Evolutionary conservation across 148 eudicot species (phyloP), one percentile per base, ranked within the genome.

Genomic region (Tetragonia tetragonoides): DNA sequence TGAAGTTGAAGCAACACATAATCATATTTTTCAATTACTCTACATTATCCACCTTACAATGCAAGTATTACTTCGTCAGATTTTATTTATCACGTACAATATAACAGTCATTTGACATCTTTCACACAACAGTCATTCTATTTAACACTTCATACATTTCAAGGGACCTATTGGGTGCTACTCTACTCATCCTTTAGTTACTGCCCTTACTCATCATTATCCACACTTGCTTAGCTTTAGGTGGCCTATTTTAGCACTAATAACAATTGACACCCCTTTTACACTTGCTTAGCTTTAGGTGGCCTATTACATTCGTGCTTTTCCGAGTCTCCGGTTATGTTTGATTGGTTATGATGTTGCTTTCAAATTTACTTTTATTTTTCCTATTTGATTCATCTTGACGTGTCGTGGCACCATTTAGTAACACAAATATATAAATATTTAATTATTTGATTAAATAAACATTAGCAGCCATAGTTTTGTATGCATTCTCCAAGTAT

Each of bases 391-490:
- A 17, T 11, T 47, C 15, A 49, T 70, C 66, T 73, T 51, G 70
- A 82, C 72, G 84, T 73, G 84, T 73, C 80, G 84, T 46, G 42
- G 62, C 68, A 68, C 62, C 34, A 60, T 60, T 56, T 37, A 49
- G 47, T 38, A 56, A 75, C 24, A 24, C 51, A 21, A 17, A 0
- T 2, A 54, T 11, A 2, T 54, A 28, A 28, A 28, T 54, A 14
- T 11, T 10, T 54, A 41, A 15, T 6, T 51, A 67, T 53, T 15
- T 2, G 12, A 37, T 68, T 60, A 75, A 73, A 47, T 44, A 57
- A 12, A 75, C 68, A 65, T 21, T 51, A 73, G 84, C 84, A 78
- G 81, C 84, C 84, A 67, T 79, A 39, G 39, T 73, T 78, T 78
- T 78, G 81, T 70, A 66, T 49, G 84, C 75, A 74, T 74, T 56